Conservation (phyloP, 129 eudicot species). For the Scalesia atractyloides region DNA sequence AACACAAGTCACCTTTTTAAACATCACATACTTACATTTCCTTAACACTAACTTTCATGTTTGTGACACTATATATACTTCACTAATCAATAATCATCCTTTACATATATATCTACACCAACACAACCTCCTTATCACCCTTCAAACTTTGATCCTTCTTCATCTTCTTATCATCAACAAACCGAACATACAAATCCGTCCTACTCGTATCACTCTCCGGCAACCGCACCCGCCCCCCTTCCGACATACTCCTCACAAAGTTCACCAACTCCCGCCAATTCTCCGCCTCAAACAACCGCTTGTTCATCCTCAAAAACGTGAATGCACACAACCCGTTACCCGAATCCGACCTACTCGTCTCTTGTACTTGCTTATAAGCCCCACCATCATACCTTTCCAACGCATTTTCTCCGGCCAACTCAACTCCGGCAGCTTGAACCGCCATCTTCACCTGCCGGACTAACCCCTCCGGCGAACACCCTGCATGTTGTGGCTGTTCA, state of each 20-base stretch:
- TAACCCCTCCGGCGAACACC: slow-evolving; percentile 82
- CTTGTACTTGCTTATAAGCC: slow-evolving; percentile 59
- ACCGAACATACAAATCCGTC: slow-evolving; percentile 76
- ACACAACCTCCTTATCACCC: slow-evolving; percentile 43
- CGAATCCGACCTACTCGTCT: slow-evolving; percentile 68
- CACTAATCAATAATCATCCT: not conserved
- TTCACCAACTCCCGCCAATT: slow-evolving; percentile 83
- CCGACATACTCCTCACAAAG: slow-evolving; percentile 81
- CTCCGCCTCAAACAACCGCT: slow-evolving; percentile 73
- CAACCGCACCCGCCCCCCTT: slow-evolving; percentile 58
- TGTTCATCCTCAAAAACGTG: slow-evolving; percentile 79
- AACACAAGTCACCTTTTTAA: slow-evolving; percentile 18
- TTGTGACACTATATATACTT: slow-evolving; percentile 3
- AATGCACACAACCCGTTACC: slow-evolving; percentile 80
- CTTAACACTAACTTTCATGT: slow-evolving; percentile 14
- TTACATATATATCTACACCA: slow-evolving; percentile 49
- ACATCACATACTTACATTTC: not conserved
- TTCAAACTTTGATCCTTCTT: slow-evolving; percentile 31
- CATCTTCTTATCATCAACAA: slow-evolving; percentile 40
- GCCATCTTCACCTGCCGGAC: slow-evolving; percentile 83
- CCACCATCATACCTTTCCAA: slow-evolving; percentile 78
- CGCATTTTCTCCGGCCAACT: slow-evolving; percentile 92
- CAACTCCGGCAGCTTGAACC: slow-evolving; percentile 56
- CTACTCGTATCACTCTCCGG: slow-evolving; percentile 57
- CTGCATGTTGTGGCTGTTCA: slow-evolving; percentile 77